Evolutionary conservation across 768 basidiomycete genomes (phyloP), one percentile per base, ranked within the genome.

Genomic region (Suillus tomentosus): DNA sequence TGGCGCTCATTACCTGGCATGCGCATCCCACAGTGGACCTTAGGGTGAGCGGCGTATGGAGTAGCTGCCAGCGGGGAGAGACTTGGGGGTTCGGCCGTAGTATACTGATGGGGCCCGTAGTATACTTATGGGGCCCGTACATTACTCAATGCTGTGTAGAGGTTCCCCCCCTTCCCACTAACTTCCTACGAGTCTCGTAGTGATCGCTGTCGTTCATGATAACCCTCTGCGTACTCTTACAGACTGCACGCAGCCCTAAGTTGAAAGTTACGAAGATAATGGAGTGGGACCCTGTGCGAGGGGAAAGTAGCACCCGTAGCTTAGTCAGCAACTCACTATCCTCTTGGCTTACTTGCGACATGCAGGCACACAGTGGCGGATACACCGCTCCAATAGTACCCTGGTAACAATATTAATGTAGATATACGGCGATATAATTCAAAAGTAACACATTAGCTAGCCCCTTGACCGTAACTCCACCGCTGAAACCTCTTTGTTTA

Each of bases 1-100:
- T 91, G 69, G 86, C 87, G 40, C 82, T 92, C 47, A 72, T 47
- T 92, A 9, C 91, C 91, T 4, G 90, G 89, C 3, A 81, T 85
- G 65, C 82, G 85, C 11, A 74, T 88, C 51, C 82, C 83, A 0
- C 85, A 90, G 66, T 93, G 90, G 89, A 79, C 92, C 59, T 81
- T 81, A 53, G 82, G 86, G 56, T 81, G 91, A 59, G 74, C 89
- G 37, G 85, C 0, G 90, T 87, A 31, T 79, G 80, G 62, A 81
- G 45, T n/a, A n/a, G 19, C 45, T 45, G n/a, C 5, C 31, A 31
- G 31, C 6, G 9, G 31, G 36, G n/a, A 45, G 17, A 40, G 31
- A 36, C 19, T 36, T 45, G 2, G 31, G 53, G 34, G 34, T 17
- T 54, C 19, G 14, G 31, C 17, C 19, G 42, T 40, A 40, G 17